phyloP scores from a whole-genome alignment of 805 yeast species.

The Saturnispora bothae region DNA sequence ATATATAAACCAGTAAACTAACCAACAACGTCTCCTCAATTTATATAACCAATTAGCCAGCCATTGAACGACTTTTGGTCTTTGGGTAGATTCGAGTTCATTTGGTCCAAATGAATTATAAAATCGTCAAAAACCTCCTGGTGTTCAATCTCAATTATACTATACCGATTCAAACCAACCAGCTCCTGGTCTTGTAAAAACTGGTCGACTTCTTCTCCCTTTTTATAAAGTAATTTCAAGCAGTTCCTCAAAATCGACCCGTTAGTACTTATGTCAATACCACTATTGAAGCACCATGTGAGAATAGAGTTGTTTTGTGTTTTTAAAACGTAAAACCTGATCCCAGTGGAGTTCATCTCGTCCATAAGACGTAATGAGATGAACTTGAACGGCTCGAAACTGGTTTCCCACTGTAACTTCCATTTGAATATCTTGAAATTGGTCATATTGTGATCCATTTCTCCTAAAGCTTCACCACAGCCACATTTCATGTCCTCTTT shows the following conservation, averaged over 20 bases:
- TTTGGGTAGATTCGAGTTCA: constrained; percentile 29
- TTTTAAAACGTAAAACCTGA: constrained; percentile 26
- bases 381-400: constrained; percentile 28
- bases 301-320: constrained; percentile 12
- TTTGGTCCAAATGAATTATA: constrained; percentile 17
- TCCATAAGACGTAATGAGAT: constrained; percentile 32
- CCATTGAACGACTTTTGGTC: constrained; percentile 14
- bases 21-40: constrained; percentile 38
- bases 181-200: constrained; percentile 16
- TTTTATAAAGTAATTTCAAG: constrained; percentile 35
- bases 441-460: constrained; percentile 24
- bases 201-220: constrained; percentile 2
- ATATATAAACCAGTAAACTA: too few relatives aligned
- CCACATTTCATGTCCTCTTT: constrained; percentile 24
- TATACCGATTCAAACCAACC: constrained; percentile 12
- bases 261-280: constrained; percentile 18
- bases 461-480: constrained; percentile 35
- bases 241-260: constrained; percentile 18
- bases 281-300: constrained; percentile 44
- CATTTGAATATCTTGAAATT: constrained; percentile 43
- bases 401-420: constrained; percentile 33
- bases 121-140: constrained; percentile 26
- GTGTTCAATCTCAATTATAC: constrained; percentile 27
- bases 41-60: constrained; percentile 21
- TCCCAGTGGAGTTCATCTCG: constrained; percentile 33